phyloP scores from a whole-genome alignment of 83 land plant species.

The Picea abies region DNA sequence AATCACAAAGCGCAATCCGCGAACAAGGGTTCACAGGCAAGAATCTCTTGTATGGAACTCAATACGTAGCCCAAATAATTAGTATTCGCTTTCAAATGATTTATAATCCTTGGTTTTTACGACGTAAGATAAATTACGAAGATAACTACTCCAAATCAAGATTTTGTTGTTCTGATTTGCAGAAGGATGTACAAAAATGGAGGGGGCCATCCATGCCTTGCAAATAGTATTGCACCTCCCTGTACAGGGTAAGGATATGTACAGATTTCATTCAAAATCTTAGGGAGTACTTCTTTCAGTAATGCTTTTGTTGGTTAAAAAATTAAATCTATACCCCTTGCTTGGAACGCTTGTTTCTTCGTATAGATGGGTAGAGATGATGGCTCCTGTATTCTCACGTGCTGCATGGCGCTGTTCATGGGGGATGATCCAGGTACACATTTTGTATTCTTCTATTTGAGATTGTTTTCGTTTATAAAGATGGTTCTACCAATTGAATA shows the following conservation, averaged over 20 bases:
- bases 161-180: constrained; percentile 13
- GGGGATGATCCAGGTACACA: constrained; percentile 46
- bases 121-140: constrained; percentile 16
- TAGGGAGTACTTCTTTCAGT: neutral
- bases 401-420: constrained; percentile 52
- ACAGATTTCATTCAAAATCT: neutral
- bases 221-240: constrained; percentile 39
- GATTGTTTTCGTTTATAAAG: too few species aligned
- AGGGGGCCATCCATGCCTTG: constrained; percentile 25
- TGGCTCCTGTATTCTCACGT: constrained; percentile 52
- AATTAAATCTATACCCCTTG: neutral
- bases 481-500: too few species aligned
- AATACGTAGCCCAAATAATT: too few species aligned
- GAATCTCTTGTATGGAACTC: neutral
- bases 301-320: neutral
- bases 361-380: constrained; percentile 54
- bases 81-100: too few species aligned
- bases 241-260: constrained; percentile 38
- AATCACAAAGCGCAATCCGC: constrained; percentile 64
- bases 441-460: neutral
- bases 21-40: constrained; percentile 74
- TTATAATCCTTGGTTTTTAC: neutral
- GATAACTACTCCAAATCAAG: too few species aligned
- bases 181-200: constrained; percentile 29
- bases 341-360: neutral